Percentiles rank a stretch among this genome's conserved stretches.
These are phyloP conservation scores for Pseudonitzschia multiseries DNA, from an alignment of 108 stramenopile genomes.

Conservation along the genomic window DNA sequence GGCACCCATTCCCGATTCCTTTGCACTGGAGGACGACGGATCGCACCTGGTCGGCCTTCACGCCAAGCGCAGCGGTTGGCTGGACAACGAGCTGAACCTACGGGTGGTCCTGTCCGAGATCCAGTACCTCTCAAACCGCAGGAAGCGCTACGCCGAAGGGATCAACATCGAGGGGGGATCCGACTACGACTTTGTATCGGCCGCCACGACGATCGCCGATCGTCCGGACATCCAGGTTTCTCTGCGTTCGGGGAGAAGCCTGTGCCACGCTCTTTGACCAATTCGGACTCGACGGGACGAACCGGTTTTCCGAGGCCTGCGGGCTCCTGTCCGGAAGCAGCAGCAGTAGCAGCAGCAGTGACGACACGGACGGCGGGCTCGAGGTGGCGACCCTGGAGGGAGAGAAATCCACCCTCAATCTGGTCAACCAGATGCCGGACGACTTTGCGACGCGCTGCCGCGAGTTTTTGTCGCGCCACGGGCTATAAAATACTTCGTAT, in stretches of 20 bases:
- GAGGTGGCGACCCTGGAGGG: slow-evolving; percentile 27
- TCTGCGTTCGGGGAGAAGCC: slow-evolving; percentile 25
- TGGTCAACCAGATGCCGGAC: slow-evolving; percentile 31
- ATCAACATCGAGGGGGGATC: slow-evolving; percentile 17
- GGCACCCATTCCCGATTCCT: slow-evolving; percentile 7
- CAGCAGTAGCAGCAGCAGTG: too few species aligned
- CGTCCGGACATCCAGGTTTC: not conserved
- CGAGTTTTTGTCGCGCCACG: slow-evolving; percentile 16
- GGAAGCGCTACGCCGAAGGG: slow-evolving; percentile 16
- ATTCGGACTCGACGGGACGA: slow-evolving; percentile 14
- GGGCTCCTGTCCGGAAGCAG: not conserved
- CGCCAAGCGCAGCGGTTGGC: slow-evolving; percentile 17
- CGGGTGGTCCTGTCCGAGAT: slow-evolving; percentile 33
- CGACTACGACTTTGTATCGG: slow-evolving; percentile 21
- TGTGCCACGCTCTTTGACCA: slow-evolving; percentile 19
- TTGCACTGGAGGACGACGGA: slow-evolving; percentile 30
- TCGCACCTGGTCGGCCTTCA: slow-evolving; percentile 28
- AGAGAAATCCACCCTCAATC: slow-evolving; percentile 21
- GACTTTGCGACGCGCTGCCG: slow-evolving; percentile 13
- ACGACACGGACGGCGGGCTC: not conserved
- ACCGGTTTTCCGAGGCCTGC: slow-evolving; percentile 26
- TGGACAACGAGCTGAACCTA: slow-evolving; percentile 32
- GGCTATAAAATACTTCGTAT: slow-evolving; percentile 15
- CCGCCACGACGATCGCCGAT: not conserved
- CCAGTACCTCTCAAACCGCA: slow-evolving; percentile 25